phyloP scores from a whole-genome alignment of 2,329 filamentous ascomycete genomes.

The Thermoascus crustaceus region DNA sequence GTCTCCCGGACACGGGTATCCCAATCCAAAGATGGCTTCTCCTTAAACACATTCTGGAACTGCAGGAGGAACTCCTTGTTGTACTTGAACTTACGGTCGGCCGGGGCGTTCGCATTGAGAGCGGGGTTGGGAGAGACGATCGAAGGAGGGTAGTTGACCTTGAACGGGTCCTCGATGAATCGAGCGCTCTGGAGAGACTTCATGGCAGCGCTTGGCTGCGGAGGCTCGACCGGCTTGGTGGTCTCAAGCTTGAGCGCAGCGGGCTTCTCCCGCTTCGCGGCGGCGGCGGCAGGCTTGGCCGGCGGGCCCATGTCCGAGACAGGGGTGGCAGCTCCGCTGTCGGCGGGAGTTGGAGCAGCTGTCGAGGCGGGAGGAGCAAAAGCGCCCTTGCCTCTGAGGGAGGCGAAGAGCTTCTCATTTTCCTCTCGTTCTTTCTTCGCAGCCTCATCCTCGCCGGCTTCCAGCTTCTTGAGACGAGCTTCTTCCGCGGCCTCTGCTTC shows the following conservation, averaged over 20 bases:
- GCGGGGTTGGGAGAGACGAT: constrained; percentile 88
- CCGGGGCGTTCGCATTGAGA: constrained; percentile 65
- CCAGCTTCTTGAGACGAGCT: constrained; percentile 35
- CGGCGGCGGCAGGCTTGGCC: constrained; percentile 45
- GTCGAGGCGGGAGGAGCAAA: constrained; percentile 27
- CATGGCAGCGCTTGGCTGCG: constrained; percentile 87
- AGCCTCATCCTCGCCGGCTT: constrained; percentile 26
- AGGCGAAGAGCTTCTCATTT: constrained; percentile 36
- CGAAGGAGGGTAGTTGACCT: constrained; percentile 72
- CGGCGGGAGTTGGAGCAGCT: constrained; percentile 28
- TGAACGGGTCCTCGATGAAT: constrained; percentile 71
- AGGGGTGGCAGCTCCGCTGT: constrained; percentile 40
- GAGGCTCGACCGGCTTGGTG: constrained; percentile 77
- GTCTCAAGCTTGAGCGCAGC: constrained; percentile 82
- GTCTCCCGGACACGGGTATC: constrained; percentile 77
- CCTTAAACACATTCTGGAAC: constrained; percentile 91
- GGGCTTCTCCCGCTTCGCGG: constrained; percentile 67
- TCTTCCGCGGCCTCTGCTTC: constrained; percentile 42
- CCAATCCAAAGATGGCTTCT: constrained; percentile 93
- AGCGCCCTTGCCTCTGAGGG: constrained; percentile 34
- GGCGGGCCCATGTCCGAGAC: constrained; percentile 41
- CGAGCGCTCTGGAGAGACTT: constrained; percentile 87
- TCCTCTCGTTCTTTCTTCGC: constrained; percentile 28
- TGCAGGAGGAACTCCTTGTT: constrained; percentile 92
- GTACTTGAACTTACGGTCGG: constrained; percentile 81